Base-by-base conservation (phyloP, 106 monocot genomes). In the Platanthera guangdongensis region DNA sequence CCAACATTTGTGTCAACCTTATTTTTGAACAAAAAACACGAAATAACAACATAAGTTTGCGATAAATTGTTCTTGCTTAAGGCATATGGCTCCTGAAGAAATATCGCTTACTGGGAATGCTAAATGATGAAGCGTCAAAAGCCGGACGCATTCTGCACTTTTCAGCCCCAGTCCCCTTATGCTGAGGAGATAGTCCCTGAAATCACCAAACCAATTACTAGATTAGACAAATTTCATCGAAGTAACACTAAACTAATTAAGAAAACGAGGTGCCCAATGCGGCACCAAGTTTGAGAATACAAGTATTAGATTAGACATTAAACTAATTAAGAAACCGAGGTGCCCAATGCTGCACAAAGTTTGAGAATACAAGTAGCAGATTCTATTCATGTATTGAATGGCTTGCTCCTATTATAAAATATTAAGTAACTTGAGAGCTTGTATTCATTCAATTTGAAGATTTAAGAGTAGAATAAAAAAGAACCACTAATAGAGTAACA, bases 1-100 rank as follows among this genome's bases (percentile, higher is more conserved):
- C 89, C 94, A 72, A 99, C 97, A 79, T 99, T 99, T 63, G 97
- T 99, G 74, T 99, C 97, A 68, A 99, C 97, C 97, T 99, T 65
- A 16, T 48, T 21, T 25, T 14, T 39, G 6, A 65, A 57, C 21
- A 59, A 53, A 57, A 73, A 72, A 68, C 3, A 10, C 25, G 11
- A 65, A 65, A n/a, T 30, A 12, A 3, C 65, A 65, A 65, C 8
- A 51, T 32, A 69, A 75, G 47, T 50, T 72, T 19, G 10, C 51
- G 7, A 51, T n/a, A 72, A 18, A 55, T 67, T 75, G 57, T 52
- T 45, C 48, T n/a, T 62, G 25, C 48, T 69, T 15, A 5, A 19
- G 62, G 55, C 12, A 71, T 46, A 77, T 39, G 39, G 13, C 25
- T 48, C 51, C 0, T 60, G 49, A 68, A 68, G 57, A 63, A 1